phyloP scores from a whole-genome alignment of 2,329 filamentous ascomycete genomes.

The Alternaria conjuncta region DNA sequence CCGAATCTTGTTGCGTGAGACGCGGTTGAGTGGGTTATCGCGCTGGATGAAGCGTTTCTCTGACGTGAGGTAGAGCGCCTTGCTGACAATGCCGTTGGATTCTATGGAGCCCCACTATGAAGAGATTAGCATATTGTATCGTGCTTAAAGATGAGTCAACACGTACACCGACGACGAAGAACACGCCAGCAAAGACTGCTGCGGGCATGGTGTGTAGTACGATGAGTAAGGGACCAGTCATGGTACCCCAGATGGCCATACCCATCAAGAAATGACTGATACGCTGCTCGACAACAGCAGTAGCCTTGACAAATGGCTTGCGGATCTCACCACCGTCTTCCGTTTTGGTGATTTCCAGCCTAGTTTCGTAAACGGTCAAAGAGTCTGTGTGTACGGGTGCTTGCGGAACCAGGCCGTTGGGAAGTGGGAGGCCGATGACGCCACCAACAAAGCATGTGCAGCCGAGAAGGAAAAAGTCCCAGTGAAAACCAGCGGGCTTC shows the following conservation, averaged over 20 bases:
- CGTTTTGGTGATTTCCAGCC: constrained; percentile 47
- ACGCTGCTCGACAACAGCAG: constrained; percentile 60
- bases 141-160: neutral
- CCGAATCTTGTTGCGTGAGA: constrained; percentile 54
- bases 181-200: constrained; percentile 60
- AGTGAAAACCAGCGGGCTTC: constrained; percentile 63
- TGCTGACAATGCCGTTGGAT: constrained; percentile 58
- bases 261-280: constrained; percentile 62
- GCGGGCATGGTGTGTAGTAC: constrained; percentile 60
- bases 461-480: constrained; percentile 64
- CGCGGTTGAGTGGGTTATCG: constrained; percentile 52
- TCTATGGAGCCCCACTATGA: constrained; percentile 50
- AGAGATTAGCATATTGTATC: neutral
- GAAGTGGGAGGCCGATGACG: constrained; percentile 60
- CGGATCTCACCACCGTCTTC: constrained; percentile 52
- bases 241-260: constrained; percentile 60
- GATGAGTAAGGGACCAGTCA: constrained; percentile 60
- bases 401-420: constrained; percentile 62
- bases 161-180: constrained; percentile 61
- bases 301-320: constrained; percentile 53
- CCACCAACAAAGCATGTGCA: constrained; percentile 60
- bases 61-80: constrained; percentile 55
- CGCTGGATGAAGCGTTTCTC: constrained; percentile 57
- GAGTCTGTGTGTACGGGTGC: constrained; percentile 64
- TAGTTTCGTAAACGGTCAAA: constrained; percentile 49